These are phyloP conservation scores for Vicia faba DNA, from an alignment of 306 rosid genomes.

Conservation along the genomic window DNA sequence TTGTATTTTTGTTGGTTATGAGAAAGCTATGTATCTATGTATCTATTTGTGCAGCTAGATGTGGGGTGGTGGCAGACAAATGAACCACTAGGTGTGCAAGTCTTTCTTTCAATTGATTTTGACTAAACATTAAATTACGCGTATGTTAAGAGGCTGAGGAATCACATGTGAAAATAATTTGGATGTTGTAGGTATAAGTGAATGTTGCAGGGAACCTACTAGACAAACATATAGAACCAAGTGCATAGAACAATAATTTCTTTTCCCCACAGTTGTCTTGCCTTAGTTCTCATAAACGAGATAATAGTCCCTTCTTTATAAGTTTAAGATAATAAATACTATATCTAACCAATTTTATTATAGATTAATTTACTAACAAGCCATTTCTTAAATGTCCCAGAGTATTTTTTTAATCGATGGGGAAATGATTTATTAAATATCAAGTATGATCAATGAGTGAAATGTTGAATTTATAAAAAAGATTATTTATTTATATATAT, in stretches of 20 bases:
- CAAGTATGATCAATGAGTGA: no score
- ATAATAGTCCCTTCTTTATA: no score
- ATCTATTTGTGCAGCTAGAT: neutral
- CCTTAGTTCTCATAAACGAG: no score
- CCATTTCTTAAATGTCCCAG: no score
- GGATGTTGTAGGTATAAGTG: constrained; percentile 27
- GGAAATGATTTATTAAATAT: no score
- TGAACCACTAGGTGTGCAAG: constrained; percentile 31
- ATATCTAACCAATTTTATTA: no score
- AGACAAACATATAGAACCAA: constrained; percentile 49
- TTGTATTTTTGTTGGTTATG: neutral
- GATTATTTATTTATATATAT: no score
- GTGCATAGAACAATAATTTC: constrained; percentile 36
- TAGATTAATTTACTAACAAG: no score
- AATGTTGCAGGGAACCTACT: constrained; percentile 30
- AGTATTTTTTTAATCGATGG: no score
- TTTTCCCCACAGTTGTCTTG: constrained; percentile 32
- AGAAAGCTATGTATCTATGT: neutral
- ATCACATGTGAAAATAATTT: constrained; percentile 33
- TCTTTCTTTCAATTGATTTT: constrained; percentile 40
- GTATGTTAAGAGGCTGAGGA: constrained; percentile 15
- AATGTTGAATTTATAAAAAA: no score
- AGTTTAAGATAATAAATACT: no score
- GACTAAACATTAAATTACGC: constrained; percentile 50
- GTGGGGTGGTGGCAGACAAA: constrained; percentile 31